Percentiles rank a stretch among this genome's conserved stretches.
Conservation (phyloP, 2,329 filamentous ascomycete genomes). For the Aureobasidium mangrovei region DNA sequence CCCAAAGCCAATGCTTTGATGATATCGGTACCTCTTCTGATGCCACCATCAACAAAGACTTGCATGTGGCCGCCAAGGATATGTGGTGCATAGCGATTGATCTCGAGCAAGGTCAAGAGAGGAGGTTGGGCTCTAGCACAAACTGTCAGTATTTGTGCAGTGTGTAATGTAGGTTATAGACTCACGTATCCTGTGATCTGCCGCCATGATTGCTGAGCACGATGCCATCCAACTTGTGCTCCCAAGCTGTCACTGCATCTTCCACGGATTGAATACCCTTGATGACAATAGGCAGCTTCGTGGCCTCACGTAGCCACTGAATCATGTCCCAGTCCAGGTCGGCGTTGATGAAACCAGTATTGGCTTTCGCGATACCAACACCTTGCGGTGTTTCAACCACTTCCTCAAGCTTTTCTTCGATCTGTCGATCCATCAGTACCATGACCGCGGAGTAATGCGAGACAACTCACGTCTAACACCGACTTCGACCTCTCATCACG, state of each 20-base stretch:
- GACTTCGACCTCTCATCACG: conserved; percentile 36
- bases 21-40: conserved; percentile 56
- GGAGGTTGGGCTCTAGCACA: conserved; percentile 36
- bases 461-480: conserved; percentile 16
- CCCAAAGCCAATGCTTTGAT: conserved; percentile 58
- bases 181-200: conserved; percentile 38
- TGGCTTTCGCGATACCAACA: conserved; percentile 20
- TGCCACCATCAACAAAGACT: conserved; percentile 53
- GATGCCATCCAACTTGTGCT: conserved; percentile 37
- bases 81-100: conserved; percentile 51
- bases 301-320: conserved; percentile 17
- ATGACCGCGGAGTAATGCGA: too few relatives aligned
- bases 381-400: conserved; percentile 17
- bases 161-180: conserved; percentile 14
- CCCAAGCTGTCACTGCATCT: conserved; percentile 33
- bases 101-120: conserved; percentile 52
- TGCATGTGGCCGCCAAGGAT: conserved; percentile 47
- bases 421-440: neutral
- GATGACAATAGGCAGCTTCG: conserved; percentile 17
- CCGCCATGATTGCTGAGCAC: conserved; percentile 45
- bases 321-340: conserved; percentile 22
- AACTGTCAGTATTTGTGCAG: too few relatives aligned
- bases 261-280: conserved; percentile 34
- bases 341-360: conserved; percentile 22
- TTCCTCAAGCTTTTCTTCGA: conserved; percentile 19